A percentile compares a stretch with the other conserved stretches of the same genome.
These are phyloP conservation scores for Heterobasidion annosum DNA, from an alignment of 1,284 basidiomycete species.

Conservation along the genomic window DNA sequence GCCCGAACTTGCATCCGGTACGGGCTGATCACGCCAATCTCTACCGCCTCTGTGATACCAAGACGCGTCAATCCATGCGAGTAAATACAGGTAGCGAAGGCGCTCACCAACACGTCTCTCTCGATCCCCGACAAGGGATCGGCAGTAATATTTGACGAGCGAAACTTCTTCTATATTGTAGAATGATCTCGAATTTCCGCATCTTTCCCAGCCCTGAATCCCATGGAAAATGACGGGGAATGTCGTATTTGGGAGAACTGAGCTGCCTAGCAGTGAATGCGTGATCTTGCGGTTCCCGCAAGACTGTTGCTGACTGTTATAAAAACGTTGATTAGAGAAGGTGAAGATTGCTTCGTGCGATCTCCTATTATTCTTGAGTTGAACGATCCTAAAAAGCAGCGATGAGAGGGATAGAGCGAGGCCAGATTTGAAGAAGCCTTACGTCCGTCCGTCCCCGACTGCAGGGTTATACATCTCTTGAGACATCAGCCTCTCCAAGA, in stretches of 20 bases:
- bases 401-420: not conserved
- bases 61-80: not conserved
- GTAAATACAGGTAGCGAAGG: too few species aligned
- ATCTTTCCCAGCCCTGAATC: conserved; percentile 31
- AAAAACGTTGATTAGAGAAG: conserved; percentile 51
- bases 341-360: conserved; percentile 46
- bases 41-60: conserved; percentile 21
- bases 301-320: conserved; percentile 36
- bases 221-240: conserved; percentile 42
- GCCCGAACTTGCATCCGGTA: conserved; percentile 45
- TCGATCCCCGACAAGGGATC: conserved; percentile 19
- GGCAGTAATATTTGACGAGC: conserved; percentile 29
- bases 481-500: conserved; percentile 48
- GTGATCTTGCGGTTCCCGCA: conserved; percentile 28
- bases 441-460: conserved; percentile 32
- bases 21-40: conserved; percentile 47
- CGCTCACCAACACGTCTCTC: conserved; percentile 22
- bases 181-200: conserved; percentile 34
- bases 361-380: conserved; percentile 47
- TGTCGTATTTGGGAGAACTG: conserved; percentile 21
- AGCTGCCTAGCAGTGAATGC: conserved; percentile 23
- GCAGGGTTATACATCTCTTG: conserved; percentile 31
- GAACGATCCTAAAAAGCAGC: conserved; percentile 29
- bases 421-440: conserved; percentile 11
- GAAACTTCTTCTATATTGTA: conserved; percentile 38